Conservation (phyloP, 2,329 filamentous ascomycete genomes). For the Aaosphaeria pasadenensis region DNA sequence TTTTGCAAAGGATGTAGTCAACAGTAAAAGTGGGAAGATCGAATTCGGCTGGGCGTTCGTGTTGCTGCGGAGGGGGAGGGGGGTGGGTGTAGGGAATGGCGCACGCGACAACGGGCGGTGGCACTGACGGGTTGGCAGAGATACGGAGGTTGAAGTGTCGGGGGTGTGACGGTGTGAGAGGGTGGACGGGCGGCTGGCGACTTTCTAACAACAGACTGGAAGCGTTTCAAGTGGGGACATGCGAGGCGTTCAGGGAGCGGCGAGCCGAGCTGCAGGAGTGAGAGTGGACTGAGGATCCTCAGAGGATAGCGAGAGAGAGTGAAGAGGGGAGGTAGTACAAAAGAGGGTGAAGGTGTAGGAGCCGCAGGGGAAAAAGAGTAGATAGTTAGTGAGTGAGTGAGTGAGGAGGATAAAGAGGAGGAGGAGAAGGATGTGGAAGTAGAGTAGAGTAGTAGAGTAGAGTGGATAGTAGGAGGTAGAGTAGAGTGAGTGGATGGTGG, state of each 20-base stretch:
- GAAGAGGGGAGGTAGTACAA: not conserved
- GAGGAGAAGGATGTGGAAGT: not conserved
- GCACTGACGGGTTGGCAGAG: conserved; percentile 1
- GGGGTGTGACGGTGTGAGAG: not conserved
- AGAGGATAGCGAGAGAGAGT: not conserved
- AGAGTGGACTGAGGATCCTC: not conserved
- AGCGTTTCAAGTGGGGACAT: not conserved
- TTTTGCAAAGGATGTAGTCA: not conserved
- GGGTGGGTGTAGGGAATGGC: conserved; percentile 2
- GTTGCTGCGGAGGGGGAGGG: not conserved
- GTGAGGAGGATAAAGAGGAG: not conserved
- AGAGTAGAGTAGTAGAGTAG: no score
- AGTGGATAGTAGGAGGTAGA: no score
- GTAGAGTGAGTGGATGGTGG: no score
- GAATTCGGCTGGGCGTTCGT: not conserved
- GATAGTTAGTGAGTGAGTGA: not conserved
- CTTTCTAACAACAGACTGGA: not conserved
- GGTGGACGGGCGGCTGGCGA: not conserved
- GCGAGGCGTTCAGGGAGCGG: not conserved
- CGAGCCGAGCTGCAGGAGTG: not conserved
- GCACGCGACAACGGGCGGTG: conserved; percentile 14
- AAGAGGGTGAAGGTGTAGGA: not conserved
- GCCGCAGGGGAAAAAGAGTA: not conserved
- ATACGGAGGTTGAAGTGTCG: not conserved
- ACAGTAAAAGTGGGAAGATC: not conserved